A percentile compares a stretch with the other conserved stretches of the same genome.
Conservation (phyloP, 768 basidiomycete species). For the Tylopilus sp. region DNA sequence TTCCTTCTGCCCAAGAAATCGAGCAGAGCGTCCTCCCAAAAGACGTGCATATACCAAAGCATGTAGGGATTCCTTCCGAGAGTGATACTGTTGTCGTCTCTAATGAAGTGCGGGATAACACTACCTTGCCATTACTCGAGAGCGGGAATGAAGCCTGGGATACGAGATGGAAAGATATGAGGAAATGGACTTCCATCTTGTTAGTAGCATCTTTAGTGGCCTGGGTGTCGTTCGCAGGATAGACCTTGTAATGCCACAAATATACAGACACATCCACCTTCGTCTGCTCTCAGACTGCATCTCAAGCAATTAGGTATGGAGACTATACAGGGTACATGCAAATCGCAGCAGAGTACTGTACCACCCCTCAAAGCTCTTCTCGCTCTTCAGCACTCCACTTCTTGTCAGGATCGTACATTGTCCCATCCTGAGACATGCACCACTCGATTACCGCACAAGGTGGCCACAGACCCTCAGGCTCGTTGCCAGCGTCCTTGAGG, state of each 20-base stretch:
- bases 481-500: conserved; percentile 62
- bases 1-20: conserved; percentile 15
- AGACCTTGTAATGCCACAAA: conserved; percentile 1
- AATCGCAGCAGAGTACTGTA: not conserved
- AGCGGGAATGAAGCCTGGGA: conserved; percentile 11
- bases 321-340: not conserved
- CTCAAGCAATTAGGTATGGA: too few relatives aligned
- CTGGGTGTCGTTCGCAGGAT: conserved; percentile 27
- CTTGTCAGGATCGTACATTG: conserved; percentile 31
- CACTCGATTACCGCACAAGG: conserved; percentile 54
- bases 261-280: too few relatives aligned
- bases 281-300: too few relatives aligned
- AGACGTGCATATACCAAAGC: not conserved
- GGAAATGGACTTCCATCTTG: conserved; percentile 30
- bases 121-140: not conserved
- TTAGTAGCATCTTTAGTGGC: conserved; percentile 23
- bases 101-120: not conserved
- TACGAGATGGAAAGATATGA: conserved; percentile 19
- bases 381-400: conserved; percentile 21
- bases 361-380: not conserved
- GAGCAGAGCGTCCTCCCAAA: not conserved
- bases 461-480: conserved; percentile 55
- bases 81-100: not conserved
- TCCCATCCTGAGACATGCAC: conserved; percentile 62
- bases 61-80: not conserved